Evolutionary conservation across 78 protist species (phyloP).

Genomic region (Dictyostelium firmibasis): DNA sequence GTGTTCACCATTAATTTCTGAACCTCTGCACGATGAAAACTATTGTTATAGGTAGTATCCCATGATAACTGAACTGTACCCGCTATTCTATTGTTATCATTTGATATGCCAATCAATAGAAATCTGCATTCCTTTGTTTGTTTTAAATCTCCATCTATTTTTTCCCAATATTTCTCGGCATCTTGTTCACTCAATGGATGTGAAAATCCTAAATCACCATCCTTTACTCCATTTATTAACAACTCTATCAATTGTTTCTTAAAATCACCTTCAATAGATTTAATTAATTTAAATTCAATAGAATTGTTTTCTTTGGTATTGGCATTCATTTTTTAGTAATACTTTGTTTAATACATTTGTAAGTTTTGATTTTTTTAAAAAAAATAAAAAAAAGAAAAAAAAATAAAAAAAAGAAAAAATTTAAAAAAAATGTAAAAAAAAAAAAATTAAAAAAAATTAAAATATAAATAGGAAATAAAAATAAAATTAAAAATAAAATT

Average conservation of each 20-base stretch:
- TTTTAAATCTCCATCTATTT: not conserved
- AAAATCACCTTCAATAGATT: not conserved
- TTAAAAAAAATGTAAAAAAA: no score
- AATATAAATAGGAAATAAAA: no score
- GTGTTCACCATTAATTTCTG: not conserved
- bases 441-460: no score
- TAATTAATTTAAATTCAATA: not conserved
- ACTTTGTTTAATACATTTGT: not conserved
- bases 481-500: no score
- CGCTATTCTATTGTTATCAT: not conserved
- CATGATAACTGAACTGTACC: constrained; percentile 5
- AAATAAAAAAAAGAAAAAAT: no score
- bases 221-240: not conserved
- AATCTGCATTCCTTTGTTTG: not conserved
- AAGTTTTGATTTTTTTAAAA: not conserved
- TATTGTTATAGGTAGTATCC: not conserved
- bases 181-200: not conserved
- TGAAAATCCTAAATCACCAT: not conserved
- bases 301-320: not conserved
- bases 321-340: not conserved
- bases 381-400: no score
- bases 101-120: not conserved
- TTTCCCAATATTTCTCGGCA: constrained; percentile 2
- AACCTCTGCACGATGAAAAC: not conserved
- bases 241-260: not conserved